Evolutionary conservation across 1,284 basidiomycete species (phyloP), one percentile per base, ranked within the genome.

Genomic region (Pseudozyma pruni): DNA sequence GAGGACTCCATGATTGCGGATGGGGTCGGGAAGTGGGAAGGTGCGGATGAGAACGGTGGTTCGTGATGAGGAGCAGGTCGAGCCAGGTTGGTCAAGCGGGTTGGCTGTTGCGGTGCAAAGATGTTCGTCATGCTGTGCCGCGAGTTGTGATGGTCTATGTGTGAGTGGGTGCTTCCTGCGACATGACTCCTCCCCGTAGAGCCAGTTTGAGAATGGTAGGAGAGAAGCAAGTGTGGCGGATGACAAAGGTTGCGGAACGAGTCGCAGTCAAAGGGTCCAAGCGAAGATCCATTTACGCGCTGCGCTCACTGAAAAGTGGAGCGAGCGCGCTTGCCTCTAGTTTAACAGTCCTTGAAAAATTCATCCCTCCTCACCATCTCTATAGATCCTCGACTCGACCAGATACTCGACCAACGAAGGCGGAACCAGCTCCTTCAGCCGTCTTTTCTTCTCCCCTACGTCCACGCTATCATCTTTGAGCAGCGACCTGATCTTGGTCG

Each of bases 341-440:
- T 56, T 39, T 63, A 64, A 57, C 47, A 47, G 11, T 22, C 2
- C 20, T 8, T 4, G 29, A 2, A 16, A 22, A 23, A n/a, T n/a
- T 17, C 39, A 5, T 17, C 25, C 25, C 17, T 25, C 6, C 16
- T 9, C 33, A 19, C 37, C 39, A 19, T 58, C 56, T 27, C 39
- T 34, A 51, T 78, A 78, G n/a, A 72, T 16, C 3, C 41, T 16
- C 6, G 46, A 32, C 29, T 57, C 47, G n/a, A 69, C 32, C 25
- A 78, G 54, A 48, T 78, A 78, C 33, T 67, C 57, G 9, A 64
- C 64, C 43, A 78, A 23, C 17, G 43, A 41, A 16, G 56, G 44
- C 17, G 75, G 71, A n/a, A 78, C 74, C 48, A 75, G 42, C 4
- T 8, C 8, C 9, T 27, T 16, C 23, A 71, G 50, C 32, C 25